Percentiles rank a stretch among this genome's conserved stretches.
Evolutionary conservation across 768 basidiomycete species (phyloP).

Genomic region (Hemileccinum impolitum): DNA sequence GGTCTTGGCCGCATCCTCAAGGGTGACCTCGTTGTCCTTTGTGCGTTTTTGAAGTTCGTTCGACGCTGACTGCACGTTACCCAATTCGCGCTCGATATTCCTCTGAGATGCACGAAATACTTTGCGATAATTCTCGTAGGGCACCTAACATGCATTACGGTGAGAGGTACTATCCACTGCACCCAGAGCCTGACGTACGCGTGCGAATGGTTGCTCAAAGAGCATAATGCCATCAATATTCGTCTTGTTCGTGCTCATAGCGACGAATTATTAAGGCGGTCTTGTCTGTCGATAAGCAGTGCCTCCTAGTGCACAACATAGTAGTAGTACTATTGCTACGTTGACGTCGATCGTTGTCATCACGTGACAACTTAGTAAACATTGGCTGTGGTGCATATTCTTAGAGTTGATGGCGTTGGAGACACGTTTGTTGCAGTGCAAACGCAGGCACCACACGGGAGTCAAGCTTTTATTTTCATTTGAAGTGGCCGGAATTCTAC

Average conservation of each 20-base stretch:
- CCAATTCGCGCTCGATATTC: constrained; percentile 77
- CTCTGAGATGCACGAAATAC: constrained; percentile 82
- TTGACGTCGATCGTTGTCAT: constrained; percentile 18
- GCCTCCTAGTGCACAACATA: no score
- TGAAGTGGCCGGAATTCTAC: constrained; percentile 6
- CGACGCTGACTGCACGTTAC: constrained; percentile 51
- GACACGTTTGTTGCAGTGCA: constrained; percentile 17
- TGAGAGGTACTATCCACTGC: constrained; percentile 8
- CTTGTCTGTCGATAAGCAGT: background rate
- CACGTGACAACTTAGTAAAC: constrained; percentile 22
- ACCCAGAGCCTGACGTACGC: constrained; percentile 41
- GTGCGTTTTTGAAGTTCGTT: constrained; percentile 57
- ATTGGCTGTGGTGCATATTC: background rate
- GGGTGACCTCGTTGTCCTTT: constrained; percentile 34
- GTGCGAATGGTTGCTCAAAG: constrained; percentile 81
- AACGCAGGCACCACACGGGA: constrained; percentile 9
- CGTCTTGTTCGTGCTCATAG: constrained; percentile 45
- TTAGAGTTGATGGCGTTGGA: background rate
- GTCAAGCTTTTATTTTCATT: constrained; percentile 2
- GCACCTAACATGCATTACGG: constrained; percentile 53
- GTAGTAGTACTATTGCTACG: background rate
- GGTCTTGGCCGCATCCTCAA: constrained; percentile 53
- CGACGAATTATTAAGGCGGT: constrained; percentile 2
- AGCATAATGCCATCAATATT: constrained; percentile 72
- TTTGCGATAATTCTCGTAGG: constrained; percentile 86